Conservation (phyloP, 768 basidiomycete species). For the Ephemerocybe angulata region DNA sequence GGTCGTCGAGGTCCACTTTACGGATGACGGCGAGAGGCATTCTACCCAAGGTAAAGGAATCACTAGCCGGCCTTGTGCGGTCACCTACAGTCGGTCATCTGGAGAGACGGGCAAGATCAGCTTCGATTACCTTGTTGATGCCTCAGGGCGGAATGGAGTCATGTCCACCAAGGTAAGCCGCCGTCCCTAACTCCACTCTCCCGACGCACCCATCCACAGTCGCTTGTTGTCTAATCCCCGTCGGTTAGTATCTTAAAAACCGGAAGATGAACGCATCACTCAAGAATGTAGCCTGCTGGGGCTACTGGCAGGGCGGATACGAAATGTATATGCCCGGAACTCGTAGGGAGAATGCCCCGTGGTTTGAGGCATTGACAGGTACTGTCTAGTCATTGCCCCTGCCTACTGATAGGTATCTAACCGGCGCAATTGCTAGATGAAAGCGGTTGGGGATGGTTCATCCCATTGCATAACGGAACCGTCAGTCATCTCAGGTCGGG, state of each 20-base stretch:
- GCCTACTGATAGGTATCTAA: neutral
- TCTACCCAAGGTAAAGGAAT: neutral
- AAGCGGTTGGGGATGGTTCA: conserved; percentile 58
- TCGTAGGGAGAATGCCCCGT: conserved; percentile 30
- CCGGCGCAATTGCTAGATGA: conserved; percentile 33
- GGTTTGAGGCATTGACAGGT: conserved; percentile 34
- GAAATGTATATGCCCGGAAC: conserved; percentile 28
- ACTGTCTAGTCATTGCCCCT: neutral
- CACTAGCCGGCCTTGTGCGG: conserved; percentile 20
- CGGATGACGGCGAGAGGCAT: conserved; percentile 9
- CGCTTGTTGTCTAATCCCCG: neutral
- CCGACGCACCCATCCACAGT: neutral
- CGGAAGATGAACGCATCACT: conserved; percentile 29
- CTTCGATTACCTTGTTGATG: conserved; percentile 35
- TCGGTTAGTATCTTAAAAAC: conserved; percentile 26
- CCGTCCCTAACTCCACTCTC: too few relatives aligned
- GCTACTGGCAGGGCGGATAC: conserved; percentile 30
- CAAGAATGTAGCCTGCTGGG: conserved; percentile 33
- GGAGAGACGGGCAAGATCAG: conserved; percentile 24
- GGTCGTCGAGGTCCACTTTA: conserved; percentile 27
- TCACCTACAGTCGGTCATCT: conserved; percentile 20
- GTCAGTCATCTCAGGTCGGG: conserved; percentile 1
- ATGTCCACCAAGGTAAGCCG: conserved; percentile 30
- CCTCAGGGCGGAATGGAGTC: conserved; percentile 32
- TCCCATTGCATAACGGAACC: conserved; percentile 45